Evolutionary conservation across 306 rosid genomes (phyloP).

Genomic region (Cucumis cinereus): DNA sequence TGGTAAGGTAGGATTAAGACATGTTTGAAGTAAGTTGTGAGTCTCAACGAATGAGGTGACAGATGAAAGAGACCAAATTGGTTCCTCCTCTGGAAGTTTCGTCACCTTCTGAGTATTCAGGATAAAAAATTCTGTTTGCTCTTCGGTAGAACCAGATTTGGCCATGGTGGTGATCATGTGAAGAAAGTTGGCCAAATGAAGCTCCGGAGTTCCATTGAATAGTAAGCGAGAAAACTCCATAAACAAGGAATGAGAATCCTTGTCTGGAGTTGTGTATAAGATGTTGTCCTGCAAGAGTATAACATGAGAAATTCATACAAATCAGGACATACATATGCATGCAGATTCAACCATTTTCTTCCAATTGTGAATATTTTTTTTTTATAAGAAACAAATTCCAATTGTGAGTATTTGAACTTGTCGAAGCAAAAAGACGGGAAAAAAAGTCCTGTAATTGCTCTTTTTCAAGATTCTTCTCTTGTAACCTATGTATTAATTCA

Average conservation of each 20-base stretch:
- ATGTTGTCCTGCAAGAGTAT: conserved; percentile 39
- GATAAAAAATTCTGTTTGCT: conserved; percentile 58
- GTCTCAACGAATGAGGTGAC: conserved; percentile 20
- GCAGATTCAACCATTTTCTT: neutral
- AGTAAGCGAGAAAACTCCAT: conserved; percentile 74
- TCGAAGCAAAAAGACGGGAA: neutral
- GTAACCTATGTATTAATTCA: neutral
- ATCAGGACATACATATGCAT: neutral
- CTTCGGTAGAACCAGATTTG: conserved; percentile 52
- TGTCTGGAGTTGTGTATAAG: conserved; percentile 45
- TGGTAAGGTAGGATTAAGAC: conserved; percentile 10
- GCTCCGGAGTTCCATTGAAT: conserved; percentile 42
- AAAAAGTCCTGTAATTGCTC: neutral
- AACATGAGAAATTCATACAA: neutral
- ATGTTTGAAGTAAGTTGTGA: conserved; percentile 18
- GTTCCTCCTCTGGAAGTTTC: conserved; percentile 55
- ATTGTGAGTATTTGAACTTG: neutral
- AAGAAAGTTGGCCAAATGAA: conserved; percentile 79
- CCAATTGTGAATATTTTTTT: neutral
- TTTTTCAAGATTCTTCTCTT: neutral
- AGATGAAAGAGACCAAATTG: conserved; percentile 53
- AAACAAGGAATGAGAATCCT: conserved; percentile 63
- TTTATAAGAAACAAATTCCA: too few species aligned
- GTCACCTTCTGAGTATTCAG: conserved; percentile 56
- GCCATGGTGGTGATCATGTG: conserved; percentile 71